Evolutionary conservation across 345 rosid species (phyloP), one percentile per base, ranked within the genome.

Genomic region (Sapria himalayana): DNA sequence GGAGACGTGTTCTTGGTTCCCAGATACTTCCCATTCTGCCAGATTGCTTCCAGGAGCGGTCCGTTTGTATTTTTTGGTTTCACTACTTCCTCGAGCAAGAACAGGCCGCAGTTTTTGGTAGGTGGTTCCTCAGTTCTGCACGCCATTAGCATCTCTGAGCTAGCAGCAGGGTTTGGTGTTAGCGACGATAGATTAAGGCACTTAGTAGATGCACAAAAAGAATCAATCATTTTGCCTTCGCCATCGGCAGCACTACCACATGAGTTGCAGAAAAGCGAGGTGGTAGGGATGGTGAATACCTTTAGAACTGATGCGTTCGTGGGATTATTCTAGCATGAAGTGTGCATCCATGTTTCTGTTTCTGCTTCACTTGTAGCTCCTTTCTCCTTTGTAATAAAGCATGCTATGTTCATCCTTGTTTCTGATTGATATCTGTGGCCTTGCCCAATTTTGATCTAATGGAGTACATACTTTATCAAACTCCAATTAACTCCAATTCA

Each of bases 1-100:
- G 85, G 84, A 0, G 84, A 79, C 24, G 80, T 76, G 44, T 89
- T 89, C 47, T 65, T 74, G 74, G 68, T 82, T 24, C 93, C 95
- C 5, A 66, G 84, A 48, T 79, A 74, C 75, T 73, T 82, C 20
- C 76, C 92, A 0, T 89, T 89, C 62, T 74, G 86, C 33, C 93
- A 89, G 48, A 71, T 79, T 12, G 82, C 98, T 3, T 71, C 92
- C 1, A 29, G 74, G 32, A 29, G 48, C 0, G 71, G 64, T 0
- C 73, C 93, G 0, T 56, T 82, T 1, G 78, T 56, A 79, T 79
- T 82, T 62, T 73, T 72, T 1, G 93, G 93, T 22, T 89, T 82
- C 74, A 79, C 98, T 0, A 79, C 98, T 9, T 82, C 91, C 0
- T 74, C 95, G 10, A 27, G 34, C 19, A 56, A 63, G 76, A 89